These are phyloP conservation scores for Forsythia suspensa DNA, from an alignment of 257 asterid species.

Conservation along the genomic window DNA sequence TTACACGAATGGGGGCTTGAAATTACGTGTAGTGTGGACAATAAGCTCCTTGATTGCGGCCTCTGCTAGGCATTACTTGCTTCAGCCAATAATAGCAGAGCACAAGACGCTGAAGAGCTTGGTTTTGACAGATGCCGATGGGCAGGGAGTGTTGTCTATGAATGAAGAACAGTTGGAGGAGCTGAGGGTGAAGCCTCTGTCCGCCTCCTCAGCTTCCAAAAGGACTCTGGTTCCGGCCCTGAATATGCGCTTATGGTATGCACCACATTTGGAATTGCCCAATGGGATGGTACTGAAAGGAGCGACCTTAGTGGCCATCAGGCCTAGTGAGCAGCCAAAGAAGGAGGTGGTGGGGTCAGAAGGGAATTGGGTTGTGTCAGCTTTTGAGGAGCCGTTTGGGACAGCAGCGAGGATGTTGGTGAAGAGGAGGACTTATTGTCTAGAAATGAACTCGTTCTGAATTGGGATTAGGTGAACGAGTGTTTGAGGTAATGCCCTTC, in stretches of 20 bases:
- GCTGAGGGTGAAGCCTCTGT: constrained; percentile 82
- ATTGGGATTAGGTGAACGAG: not conserved
- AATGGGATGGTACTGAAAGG: constrained; percentile 84
- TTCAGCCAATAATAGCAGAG: constrained; percentile 80
- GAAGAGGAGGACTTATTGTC: constrained; percentile 82
- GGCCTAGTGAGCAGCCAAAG: constrained; percentile 78
- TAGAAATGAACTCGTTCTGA: constrained; percentile 93
- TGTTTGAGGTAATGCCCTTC: constrained; percentile 33
- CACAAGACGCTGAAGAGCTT: constrained; percentile 67
- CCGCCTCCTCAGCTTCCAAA: constrained; percentile 82
- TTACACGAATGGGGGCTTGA: constrained; percentile 82
- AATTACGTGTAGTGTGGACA: constrained; percentile 88
- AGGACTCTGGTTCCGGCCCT: constrained; percentile 86
- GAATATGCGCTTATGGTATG: constrained; percentile 82
- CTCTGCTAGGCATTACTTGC: constrained; percentile 81
- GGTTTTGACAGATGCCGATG: constrained; percentile 76
- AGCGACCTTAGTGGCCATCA: constrained; percentile 84
- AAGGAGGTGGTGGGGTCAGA: constrained; percentile 54
- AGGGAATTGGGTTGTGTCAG: constrained; percentile 64
- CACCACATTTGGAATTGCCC: constrained; percentile 74
- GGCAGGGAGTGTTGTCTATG: constrained; percentile 89
- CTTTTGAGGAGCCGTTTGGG: constrained; percentile 78
- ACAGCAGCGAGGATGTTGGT: constrained; percentile 83
- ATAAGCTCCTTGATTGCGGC: constrained; percentile 89
- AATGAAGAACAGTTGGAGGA: constrained; percentile 85